A percentile compares a stretch with the other conserved stretches of the same genome.
Conservation (phyloP, 441 rosid species). For the Arabidopsis hybrid region DNA sequence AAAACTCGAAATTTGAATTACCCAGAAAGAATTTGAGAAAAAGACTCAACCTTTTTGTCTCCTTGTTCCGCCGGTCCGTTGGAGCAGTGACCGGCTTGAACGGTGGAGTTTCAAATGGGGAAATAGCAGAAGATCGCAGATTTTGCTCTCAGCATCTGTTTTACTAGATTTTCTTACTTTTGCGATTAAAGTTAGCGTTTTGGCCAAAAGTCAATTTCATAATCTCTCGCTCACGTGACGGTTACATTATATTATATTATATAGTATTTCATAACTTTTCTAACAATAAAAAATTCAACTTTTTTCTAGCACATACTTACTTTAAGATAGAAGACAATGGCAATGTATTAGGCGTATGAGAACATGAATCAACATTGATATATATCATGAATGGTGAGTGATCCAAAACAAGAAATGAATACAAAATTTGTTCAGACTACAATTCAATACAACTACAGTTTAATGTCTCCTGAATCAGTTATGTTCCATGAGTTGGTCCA, state of each 20-base stretch:
- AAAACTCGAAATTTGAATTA: background rate
- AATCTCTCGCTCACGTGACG: too few relatives aligned
- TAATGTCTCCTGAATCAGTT: too few relatives aligned
- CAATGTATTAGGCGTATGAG: background rate
- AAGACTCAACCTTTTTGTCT: constrained; percentile 25
- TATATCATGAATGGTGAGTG: too few relatives aligned
- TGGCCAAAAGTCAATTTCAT: too few relatives aligned
- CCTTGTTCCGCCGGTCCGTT: constrained; percentile 1
- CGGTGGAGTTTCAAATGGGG: constrained; percentile 22
- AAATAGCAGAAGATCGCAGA: constrained; percentile 21
- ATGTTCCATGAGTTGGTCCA: too few relatives aligned
- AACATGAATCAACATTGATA: constrained; percentile 3
- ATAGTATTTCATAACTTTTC: background rate
- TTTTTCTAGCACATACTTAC: too few relatives aligned
- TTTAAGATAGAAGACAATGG: background rate
- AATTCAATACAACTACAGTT: too few relatives aligned
- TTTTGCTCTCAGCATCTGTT: constrained; percentile 22
- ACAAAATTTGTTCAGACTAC: too few relatives aligned
- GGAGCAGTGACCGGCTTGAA: constrained; percentile 13
- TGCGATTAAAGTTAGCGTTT: background rate
- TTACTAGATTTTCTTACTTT: constrained; percentile 11
- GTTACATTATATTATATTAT: background rate
- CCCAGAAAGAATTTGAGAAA: constrained; percentile 15
- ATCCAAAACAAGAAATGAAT: too few relatives aligned
- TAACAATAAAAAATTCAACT: too few relatives aligned